Conservation (phyloP, 257 asterid genomes). For the Forsythia viridissima region DNA sequence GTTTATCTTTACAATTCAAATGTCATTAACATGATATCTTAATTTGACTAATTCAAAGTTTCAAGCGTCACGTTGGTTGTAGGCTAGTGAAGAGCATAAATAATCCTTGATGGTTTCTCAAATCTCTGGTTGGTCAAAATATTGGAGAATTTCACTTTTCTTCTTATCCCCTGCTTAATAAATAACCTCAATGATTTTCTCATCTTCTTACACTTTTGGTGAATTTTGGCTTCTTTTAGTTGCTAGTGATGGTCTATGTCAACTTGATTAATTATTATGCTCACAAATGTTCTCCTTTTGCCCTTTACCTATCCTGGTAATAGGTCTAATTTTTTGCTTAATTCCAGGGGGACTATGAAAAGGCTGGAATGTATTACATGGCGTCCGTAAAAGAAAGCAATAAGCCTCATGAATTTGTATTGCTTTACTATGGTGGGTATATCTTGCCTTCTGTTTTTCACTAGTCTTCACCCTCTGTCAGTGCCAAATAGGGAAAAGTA, state of each 20-base stretch:
- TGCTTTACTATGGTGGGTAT: slow-evolving; percentile 87
- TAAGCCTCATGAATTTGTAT: slow-evolving; percentile 78
- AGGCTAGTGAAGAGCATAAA: background rate
- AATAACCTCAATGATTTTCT: slow-evolving; percentile 17
- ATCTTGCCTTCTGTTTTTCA: slow-evolving; percentile 17
- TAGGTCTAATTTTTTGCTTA: slow-evolving; percentile 22
- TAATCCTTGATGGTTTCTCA: background rate
- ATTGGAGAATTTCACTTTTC: slow-evolving; percentile 10
- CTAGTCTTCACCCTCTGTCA: slow-evolving; percentile 10
- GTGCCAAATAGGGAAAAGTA: slow-evolving; percentile 6
- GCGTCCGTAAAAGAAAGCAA: slow-evolving; percentile 93
- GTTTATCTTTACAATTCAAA: background rate
- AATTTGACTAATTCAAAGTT: background rate
- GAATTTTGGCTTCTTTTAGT: background rate
- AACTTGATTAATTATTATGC: slow-evolving; percentile 22
- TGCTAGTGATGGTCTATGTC: slow-evolving; percentile 15
- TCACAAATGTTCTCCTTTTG: background rate
- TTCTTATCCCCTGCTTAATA: background rate
- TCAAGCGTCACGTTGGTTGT: background rate
- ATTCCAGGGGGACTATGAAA: slow-evolving; percentile 95
- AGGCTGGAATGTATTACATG: slow-evolving; percentile 98
- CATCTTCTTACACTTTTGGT: background rate
- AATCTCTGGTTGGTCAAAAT: slow-evolving; percentile 14
- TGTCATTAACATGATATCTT: background rate
- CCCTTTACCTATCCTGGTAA: slow-evolving; percentile 8